These are phyloP conservation scores for Purpureocillium takamizusanense DNA, from an alignment of 2,329 filamentous ascomycete species.

Conservation along the genomic window DNA sequence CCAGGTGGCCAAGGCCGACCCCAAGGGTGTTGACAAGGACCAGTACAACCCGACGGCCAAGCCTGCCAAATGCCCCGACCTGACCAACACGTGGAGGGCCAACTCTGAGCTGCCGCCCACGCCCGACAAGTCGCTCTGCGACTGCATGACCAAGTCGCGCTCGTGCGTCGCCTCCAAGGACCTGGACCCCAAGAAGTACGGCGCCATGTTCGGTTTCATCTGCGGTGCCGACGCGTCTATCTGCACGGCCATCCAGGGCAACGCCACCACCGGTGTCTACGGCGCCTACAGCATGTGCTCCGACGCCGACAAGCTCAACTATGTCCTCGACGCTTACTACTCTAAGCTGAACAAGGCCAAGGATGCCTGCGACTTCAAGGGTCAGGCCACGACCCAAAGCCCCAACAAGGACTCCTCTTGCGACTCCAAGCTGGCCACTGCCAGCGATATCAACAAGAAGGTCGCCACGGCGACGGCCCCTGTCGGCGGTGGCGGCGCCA, in stretches of 20 bases:
- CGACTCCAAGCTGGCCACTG: constrained; percentile 48
- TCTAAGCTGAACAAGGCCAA: constrained; percentile 39
- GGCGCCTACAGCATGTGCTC: constrained; percentile 74
- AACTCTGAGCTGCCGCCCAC: constrained; percentile 66
- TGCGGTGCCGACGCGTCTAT: constrained; percentile 49
- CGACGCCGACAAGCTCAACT: constrained; percentile 60
- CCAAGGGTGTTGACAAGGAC: constrained; percentile 54
- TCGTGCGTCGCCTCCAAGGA: constrained; percentile 58
- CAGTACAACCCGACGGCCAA: constrained; percentile 70
- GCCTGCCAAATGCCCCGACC: constrained; percentile 60
- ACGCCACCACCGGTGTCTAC: constrained; percentile 43
- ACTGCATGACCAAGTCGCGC: constrained; percentile 66
- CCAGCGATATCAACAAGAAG: constrained; percentile 45
- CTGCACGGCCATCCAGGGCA: constrained; percentile 57
- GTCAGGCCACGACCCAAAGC: constrained; percentile 49
- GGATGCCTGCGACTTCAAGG: constrained; percentile 62
- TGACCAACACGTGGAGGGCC: constrained; percentile 54
- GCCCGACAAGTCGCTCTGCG: constrained; percentile 71
- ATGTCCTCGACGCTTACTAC: constrained; percentile 68
- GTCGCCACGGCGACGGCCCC: constrained; percentile 36
- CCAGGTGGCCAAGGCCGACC: constrained; percentile 59
- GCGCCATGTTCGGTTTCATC: constrained; percentile 63
- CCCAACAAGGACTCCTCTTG: constrained; percentile 43
- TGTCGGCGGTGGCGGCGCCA: constrained; percentile 14
- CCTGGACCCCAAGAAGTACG: constrained; percentile 50